Evolutionary conservation across 257 asterid genomes (phyloP).

Genomic region (Voacanga thouarsii): DNA sequence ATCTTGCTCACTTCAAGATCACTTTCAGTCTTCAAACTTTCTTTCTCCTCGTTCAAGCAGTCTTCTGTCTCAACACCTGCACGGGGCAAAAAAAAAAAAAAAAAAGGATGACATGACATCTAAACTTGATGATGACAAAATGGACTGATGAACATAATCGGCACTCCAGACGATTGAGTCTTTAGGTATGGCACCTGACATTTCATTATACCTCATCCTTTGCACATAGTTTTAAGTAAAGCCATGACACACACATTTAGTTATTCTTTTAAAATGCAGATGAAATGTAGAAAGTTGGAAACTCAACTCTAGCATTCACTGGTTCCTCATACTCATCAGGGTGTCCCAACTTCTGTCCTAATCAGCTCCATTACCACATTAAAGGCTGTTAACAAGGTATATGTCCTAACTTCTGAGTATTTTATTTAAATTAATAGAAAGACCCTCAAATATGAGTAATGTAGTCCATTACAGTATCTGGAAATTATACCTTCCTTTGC

Average conservation of each 20-base stretch:
- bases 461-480: background rate
- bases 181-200: background rate
- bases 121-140: background rate
- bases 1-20: constrained; percentile 47
- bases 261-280: background rate
- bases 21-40: constrained; percentile 26
- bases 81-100: background rate
- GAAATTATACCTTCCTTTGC: constrained; percentile 41
- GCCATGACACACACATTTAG: background rate
- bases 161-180: background rate
- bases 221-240: background rate
- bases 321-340: background rate
- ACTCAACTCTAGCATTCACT: background rate
- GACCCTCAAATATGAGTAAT: background rate
- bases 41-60: constrained; percentile 31
- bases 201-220: background rate
- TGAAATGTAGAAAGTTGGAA: background rate
- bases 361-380: background rate
- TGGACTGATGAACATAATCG: background rate
- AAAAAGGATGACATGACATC: background rate
- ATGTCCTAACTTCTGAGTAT: background rate
- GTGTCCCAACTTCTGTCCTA: background rate
- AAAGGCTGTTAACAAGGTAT: background rate
- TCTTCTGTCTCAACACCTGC: constrained; percentile 42
- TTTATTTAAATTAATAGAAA: background rate